A percentile compares a stretch with the other conserved stretches of the same genome.
These are phyloP conservation scores for Wickerhamomyces sp. DNA, from an alignment of 1,139 yeast species.

Conservation along the genomic window DNA sequence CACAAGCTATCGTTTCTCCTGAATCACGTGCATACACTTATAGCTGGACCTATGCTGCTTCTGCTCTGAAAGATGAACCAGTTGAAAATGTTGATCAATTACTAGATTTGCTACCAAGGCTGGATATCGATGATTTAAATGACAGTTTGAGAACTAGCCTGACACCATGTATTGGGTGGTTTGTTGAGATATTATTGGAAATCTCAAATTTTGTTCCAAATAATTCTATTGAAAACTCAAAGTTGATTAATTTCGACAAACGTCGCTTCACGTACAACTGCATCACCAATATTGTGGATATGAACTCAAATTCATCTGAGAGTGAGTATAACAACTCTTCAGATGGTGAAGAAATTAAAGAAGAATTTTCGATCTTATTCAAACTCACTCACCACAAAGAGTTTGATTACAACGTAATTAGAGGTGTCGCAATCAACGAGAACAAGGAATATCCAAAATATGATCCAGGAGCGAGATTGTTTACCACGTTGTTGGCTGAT, in stretches of 20 bases:
- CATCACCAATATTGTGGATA: constrained; percentile 44
- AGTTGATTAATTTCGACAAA: constrained; percentile 63
- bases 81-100: constrained; percentile 21
- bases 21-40: constrained; percentile 67
- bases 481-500: constrained; percentile 38
- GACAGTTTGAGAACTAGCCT: constrained; percentile 48
- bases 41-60: constrained; percentile 61
- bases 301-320: constrained; percentile 25
- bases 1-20: constrained; percentile 73
- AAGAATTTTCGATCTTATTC: constrained; percentile 22
- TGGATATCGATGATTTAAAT: constrained; percentile 40
- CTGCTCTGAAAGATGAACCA: constrained; percentile 30
- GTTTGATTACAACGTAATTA: constrained; percentile 25
- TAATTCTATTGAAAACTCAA: constrained; percentile 54
- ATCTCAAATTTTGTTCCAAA: constrained; percentile 66
- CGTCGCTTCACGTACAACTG: constrained; percentile 58
- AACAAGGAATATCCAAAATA: constrained; percentile 31
- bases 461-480: constrained; percentile 35
- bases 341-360: constrained; percentile 9
- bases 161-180: constrained; percentile 88
- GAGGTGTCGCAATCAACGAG: constrained; percentile 41
- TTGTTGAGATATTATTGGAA: constrained; percentile 55
- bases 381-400: constrained; percentile 18
- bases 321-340: constrained; percentile 6
- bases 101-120: constrained; percentile 30